Evolutionary conservation across 2,329 filamentous ascomycete genomes (phyloP), one percentile per base, ranked within the genome.

Genomic region (Coccinonectria pachysandricola): DNA sequence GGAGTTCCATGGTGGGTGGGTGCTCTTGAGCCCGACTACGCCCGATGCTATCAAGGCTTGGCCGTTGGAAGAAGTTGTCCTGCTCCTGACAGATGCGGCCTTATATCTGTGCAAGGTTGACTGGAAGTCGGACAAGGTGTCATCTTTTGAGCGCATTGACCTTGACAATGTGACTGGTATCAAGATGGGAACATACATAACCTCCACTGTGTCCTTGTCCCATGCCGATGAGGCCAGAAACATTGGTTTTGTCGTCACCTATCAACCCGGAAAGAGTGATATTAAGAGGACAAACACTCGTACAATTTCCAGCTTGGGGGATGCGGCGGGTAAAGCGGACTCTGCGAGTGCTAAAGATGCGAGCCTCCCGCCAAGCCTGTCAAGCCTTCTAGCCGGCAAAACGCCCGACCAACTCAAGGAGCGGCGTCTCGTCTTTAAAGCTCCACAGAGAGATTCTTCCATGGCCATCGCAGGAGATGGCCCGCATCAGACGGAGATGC

Each of bases 91-190:
- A 0, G 79, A 93, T 38, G 66, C 68, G 1, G 88, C 86, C 0
- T 53, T 96, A 3, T 96, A 96, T 49, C 75, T 84, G 35, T 95
- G 87, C 52, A 75, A 83, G 9, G 87, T 96, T 43, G 86, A 96
- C 54, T 96, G 88, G 86, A 81, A 82, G 36, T 78, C 86, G 6
- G 91, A 96, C 57, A 96, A 96, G 50, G 83, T 98, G 2, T 79
- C 80, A 8, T 86, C 81, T 0, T 96, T 95, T 52, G 87, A 96
- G 56, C 70, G 87, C 6, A 75, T 95, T 9, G 76, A 81, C 31
- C 65, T 96, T 6, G 66, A 71, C 12, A 81, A 84, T 31, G 62
- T 98, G 18, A 67, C 70, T 2, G 66, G 68, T 13, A 73, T 98
- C 42, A 77, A 76, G 46, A 72, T 78, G 34, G 91, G 91, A 12